Evolutionary conservation across 306 rosid species (phyloP), one percentile per base, ranked within the genome.

Genomic region (Vigna unguiculata): DNA sequence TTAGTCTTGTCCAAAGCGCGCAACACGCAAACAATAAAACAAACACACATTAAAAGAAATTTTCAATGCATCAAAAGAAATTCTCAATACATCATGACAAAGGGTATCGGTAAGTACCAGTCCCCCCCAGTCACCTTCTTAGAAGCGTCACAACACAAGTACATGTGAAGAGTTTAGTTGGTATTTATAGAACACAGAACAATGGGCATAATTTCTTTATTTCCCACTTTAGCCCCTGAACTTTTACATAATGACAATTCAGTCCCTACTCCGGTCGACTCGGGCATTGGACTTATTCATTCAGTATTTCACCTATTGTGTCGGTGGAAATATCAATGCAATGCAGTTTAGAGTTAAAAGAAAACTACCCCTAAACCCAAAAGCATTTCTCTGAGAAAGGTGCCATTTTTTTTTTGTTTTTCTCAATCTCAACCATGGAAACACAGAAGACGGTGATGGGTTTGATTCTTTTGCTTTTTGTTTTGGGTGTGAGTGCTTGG

Each of bases 401-500:
- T 32, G 2, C 52, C 6, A 6, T 70, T 69, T 70, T 49, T 21
- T 53, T 41, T 36, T 20, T 30, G 16, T 38, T 68, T 5, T 28
- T 71, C 49, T 54, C 30, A 11, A 40, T 55, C 32, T 71, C 49
- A 40, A 15, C 77, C 63, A 89, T 91, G 97, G 93, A 82, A 84
- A 46, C 21, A 73, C 71, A 69, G 80, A 82, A 83, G 79, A 54
- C 75, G 13, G 36, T 63, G 87, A 61, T 77, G 69, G 20, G 83
- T 52, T 20, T 90, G 71, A 41, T 85, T 73, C 12, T 91, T 7
- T 81, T 74, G 10, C 19, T 85, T 19, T 82, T 81, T 73, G 76
- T 59, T 30, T 79, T 69, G 52, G 77, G 80, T 22, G 90, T 75
- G n/a, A 84, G 80, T 65, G 96, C 80, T 75, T 95, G 98, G 98